Evolutionary conservation across 345 rosid species (phyloP), one percentile per base, ranked within the genome.

Genomic region (Melastoma malabathricum): DNA sequence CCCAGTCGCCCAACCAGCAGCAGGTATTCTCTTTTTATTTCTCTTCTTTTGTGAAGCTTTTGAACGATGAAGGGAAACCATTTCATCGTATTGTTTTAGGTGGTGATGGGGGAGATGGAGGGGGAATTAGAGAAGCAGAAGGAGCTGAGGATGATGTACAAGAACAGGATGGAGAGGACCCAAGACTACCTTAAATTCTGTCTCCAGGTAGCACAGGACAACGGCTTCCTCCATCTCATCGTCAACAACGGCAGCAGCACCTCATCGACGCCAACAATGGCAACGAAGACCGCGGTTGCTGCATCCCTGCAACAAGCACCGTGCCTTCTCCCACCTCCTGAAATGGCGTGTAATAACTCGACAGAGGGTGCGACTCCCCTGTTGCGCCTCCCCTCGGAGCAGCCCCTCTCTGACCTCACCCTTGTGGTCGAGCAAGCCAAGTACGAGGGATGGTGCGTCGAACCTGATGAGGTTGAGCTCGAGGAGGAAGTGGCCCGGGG

Each of bases 151-250:
- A 48, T 57, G 13, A 49, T 68, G 67, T 71, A 67, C 68, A 66
- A 59, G 31, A 74, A 60, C 74, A 72, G 71, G 27, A 41, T 70
- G 69, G 84, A 76, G 55, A 74, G 81, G 41, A 66, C 81, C 15
- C 81, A 74, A 47, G 79, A 78, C 23, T 74, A 72, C 48, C 68
- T 82, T 18, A 69, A 68, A 50, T 58, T 66, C 48, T 78, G 85
- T 58, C 85, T 82, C 48, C 85, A 78, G 57, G 66, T 64, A 17
- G 85, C 89, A 18, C 74, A 82, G 47, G 79, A 70, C 9, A 66
- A 66, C 43, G 81, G 81, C n/a, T 63, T 82, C 59, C 39, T 76
- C 65, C 67, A 70, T 60, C 73, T 64, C 22, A 70, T 76, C 51
- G 45, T 52, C 34, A 44, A 55, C 59, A 51, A 54, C 55, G 65